Conservation (phyloP, 2,329 filamentous ascomycete genomes). For the Fusarium pininemorale region DNA sequence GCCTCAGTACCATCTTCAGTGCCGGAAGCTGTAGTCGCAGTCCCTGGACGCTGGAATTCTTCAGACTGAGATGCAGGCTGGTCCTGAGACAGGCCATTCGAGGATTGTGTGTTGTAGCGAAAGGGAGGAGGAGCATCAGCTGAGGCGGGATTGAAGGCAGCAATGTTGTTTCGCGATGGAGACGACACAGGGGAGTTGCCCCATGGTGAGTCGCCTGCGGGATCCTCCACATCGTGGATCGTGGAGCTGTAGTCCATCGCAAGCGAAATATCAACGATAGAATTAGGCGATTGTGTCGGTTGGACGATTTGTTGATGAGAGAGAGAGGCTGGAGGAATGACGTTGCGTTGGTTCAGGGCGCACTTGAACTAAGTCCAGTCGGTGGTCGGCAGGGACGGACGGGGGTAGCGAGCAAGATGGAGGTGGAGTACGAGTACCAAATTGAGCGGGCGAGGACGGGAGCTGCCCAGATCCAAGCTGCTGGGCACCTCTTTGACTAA, state of each 20-base stretch:
- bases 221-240: conserved; percentile 64
- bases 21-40: conserved; percentile 57
- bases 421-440: conserved; percentile 20
- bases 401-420: conserved; percentile 19
- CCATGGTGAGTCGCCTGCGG: conserved; percentile 64
- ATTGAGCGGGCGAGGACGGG: conserved; percentile 4
- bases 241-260: conserved; percentile 68
- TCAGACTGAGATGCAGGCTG: conserved; percentile 48
- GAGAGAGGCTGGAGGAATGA: conserved; percentile 34
- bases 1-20: conserved; percentile 53
- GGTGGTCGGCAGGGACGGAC: conserved; percentile 34
- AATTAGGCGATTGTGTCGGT: conserved; percentile 7
- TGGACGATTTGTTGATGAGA: conserved; percentile 23
- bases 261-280: conserved; percentile 15
- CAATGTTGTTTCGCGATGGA: conserved; percentile 57
- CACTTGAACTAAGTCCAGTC: conserved; percentile 20
- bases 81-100: conserved; percentile 54
- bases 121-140: conserved; percentile 54
- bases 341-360: conserved; percentile 41
- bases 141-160: conserved; percentile 54
- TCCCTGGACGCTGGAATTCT: conserved; percentile 57
- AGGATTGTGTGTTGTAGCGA: conserved; percentile 54
- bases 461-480: conserved; percentile 5
- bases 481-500: not conserved
- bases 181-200: conserved; percentile 63